phyloP scores from a whole-genome alignment of 768 basidiomycete genomes.

The Trametes sanguinea region DNA sequence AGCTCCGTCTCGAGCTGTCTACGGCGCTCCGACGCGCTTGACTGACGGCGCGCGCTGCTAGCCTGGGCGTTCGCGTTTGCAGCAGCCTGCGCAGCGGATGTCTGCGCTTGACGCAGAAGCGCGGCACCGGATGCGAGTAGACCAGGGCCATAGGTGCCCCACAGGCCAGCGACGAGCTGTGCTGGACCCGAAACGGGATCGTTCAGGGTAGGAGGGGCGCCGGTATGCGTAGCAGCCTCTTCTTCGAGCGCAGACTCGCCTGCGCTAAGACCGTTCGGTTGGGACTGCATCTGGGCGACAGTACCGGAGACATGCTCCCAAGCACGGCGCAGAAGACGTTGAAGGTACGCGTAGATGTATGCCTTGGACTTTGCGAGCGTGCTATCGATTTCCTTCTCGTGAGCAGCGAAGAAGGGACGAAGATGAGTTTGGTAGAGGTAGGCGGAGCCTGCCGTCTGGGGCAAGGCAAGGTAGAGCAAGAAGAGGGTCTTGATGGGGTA shows the following conservation, averaged over 20 bases:
- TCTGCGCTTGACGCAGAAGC: conserved; percentile 55
- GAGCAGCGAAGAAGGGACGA: conserved; percentile 77
- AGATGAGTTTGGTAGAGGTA: conserved; percentile 82
- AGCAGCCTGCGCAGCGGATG: conserved; percentile 37
- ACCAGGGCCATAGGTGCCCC: conserved; percentile 77
- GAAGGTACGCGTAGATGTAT: conserved; percentile 62
- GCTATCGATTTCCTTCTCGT: conserved; percentile 85
- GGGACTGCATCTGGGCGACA: conserved; percentile 44
- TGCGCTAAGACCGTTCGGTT: conserved; percentile 9
- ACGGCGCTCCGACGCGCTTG: conserved; percentile 43
- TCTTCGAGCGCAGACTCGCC: conserved; percentile 25
- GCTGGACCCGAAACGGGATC: conserved; percentile 65
- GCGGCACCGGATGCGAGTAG: conserved; percentile 70
- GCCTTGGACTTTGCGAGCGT: conserved; percentile 67
- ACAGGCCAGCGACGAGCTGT: conserved; percentile 65
- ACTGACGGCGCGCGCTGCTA: conserved; percentile 1
- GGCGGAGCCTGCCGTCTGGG: conserved; percentile 86
- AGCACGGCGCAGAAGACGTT: conserved; percentile 58
- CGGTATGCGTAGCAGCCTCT: conserved; percentile 30
- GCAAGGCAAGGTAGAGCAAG: conserved; percentile 87
- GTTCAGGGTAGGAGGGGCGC: conserved; percentile 46
- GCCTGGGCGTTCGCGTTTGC: conserved; percentile 15
- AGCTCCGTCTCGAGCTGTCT: conserved; percentile 60
- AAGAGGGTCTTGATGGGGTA: conserved; percentile 78
- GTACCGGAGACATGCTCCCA: conserved; percentile 66